Evolutionary conservation across 208 protist genomes (phyloP), one percentile per base, ranked within the genome.

Genomic region (Trypanosomatidae sp.): DNA sequence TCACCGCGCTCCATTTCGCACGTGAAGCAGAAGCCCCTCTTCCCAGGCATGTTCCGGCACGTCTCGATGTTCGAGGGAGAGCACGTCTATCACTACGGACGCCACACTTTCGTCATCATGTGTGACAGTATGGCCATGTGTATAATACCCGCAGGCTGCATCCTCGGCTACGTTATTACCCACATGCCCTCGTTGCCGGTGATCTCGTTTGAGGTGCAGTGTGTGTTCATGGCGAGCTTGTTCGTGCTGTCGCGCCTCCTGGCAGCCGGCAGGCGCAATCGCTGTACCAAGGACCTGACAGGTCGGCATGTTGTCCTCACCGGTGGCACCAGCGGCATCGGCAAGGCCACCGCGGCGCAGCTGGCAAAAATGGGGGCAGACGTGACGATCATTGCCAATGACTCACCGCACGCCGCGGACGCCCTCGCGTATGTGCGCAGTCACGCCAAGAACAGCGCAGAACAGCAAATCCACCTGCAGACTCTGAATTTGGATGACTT

Each of bases 261-360:
- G 22, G 84, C 91, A 15, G 68, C 75, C 0, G 91, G 91, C 8
- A 69, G 77, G 30, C 69, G 65, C 22, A 90, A 91, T 66, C 56
- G 78, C 22, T 50, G 68, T 28, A 22, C 39, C 50, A 86, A 84
- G 47, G 81, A 93, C 56, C 60, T 95, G 13, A 85, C 76, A 0
- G 85, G 83, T 22, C 80, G 84, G 1, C 81, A 87, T 62, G 81
- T 91, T 22, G 70, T 95, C 55, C 65, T 95, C 17, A 95, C 91
- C 6, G 91, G 91, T 8, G 89, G 76, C 2, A 91, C 91, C 12
- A 91, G 89, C 67, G 91, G 91, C 36, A 91, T 95, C 70, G 91
- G 91, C 22, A 67, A 68, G 17, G 82, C 78, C 13, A 95, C 91
- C 36, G 91, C 91, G 1, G 79, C 85, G 5, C 89, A 92, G 68